These are phyloP conservation scores for Phialocephala subalpina DNA, from an alignment of 2,329 filamentous ascomycete species.

Conservation along the genomic window DNA sequence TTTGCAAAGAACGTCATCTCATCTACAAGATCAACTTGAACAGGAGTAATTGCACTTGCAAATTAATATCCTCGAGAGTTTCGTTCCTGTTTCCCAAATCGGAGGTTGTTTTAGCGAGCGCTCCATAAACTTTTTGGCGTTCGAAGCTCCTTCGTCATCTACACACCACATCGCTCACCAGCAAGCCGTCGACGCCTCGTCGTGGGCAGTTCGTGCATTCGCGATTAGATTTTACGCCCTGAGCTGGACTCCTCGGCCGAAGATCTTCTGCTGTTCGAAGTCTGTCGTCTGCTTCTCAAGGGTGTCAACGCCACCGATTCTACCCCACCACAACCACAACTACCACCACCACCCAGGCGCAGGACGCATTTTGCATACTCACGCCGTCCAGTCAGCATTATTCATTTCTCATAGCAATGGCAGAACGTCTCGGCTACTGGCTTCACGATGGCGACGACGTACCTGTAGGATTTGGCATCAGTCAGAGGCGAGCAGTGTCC, in stretches of 20 bases:
- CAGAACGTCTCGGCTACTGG: neutral
- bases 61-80: neutral
- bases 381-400: neutral
- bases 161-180: neutral
- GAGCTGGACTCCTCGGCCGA: neutral
- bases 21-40: neutral
- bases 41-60: neutral
- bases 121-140: neutral
- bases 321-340: neutral
- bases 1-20: neutral
- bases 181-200: neutral
- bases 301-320: neutral
- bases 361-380: neutral
- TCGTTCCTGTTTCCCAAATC: neutral
- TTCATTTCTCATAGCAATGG: neutral
- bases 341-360: neutral
- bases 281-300: neutral
- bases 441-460: neutral
- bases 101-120: neutral
- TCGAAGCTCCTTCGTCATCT: neutral
- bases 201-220: neutral
- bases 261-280: constrained; percentile 2
- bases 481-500: neutral
- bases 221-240: neutral
- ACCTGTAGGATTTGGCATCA: neutral